Conservation (phyloP, 805 yeast species). For the Yamadazyma nakazawae region DNA sequence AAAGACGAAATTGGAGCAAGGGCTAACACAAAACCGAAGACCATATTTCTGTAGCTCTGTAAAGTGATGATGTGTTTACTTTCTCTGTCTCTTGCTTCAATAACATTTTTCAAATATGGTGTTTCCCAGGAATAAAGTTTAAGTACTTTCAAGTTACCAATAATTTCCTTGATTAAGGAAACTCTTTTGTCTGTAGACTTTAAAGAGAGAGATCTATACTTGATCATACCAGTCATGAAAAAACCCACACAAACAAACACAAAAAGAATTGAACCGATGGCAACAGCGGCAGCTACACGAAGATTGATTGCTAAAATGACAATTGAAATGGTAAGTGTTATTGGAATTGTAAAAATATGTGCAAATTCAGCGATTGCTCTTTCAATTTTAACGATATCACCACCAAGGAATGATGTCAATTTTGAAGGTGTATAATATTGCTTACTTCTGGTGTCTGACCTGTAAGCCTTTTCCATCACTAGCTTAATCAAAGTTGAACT, state of each 20-base stretch:
- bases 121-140: constrained; percentile 91
- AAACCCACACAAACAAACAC: constrained; percentile 45
- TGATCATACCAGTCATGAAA: constrained; percentile 44
- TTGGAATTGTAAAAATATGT: constrained; percentile 58
- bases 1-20: constrained; percentile 70
- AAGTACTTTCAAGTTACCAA: constrained; percentile 73
- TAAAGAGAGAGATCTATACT: constrained; percentile 53
- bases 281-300: constrained; percentile 70
- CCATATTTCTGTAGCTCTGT: constrained; percentile 60
- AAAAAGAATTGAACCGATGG: constrained; percentile 53
- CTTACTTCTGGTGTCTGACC: constrained; percentile 53
- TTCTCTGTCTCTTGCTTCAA: constrained; percentile 56
- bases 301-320: constrained; percentile 61
- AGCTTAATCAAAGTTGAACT: constrained; percentile 70
- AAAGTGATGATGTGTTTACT: constrained; percentile 55
- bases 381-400: constrained; percentile 79
- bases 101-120: constrained; percentile 60
- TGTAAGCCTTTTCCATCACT: constrained; percentile 63
- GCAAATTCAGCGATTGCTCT: constrained; percentile 64
- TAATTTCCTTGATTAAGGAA: constrained; percentile 68
- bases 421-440: constrained; percentile 62
- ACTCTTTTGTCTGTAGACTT: constrained; percentile 73
- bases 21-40: constrained; percentile 60
- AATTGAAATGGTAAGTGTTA: constrained; percentile 57
- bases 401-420: constrained; percentile 71